phyloP scores from a whole-genome alignment of 257 asterid genomes.

The Nicotiana paniculata region DNA sequence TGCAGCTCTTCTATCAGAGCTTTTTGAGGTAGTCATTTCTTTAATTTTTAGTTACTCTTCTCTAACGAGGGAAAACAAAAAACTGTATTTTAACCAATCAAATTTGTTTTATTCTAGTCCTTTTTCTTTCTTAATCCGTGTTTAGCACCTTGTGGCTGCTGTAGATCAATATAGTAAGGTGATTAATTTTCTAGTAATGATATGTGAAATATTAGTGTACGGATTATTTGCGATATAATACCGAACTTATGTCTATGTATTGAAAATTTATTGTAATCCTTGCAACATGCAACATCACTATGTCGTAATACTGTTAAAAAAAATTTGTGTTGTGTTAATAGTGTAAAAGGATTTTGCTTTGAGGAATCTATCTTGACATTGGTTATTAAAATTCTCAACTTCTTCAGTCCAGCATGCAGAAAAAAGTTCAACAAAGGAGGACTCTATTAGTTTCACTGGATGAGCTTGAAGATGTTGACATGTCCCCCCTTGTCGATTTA shows the following conservation, averaged over 20 bases:
- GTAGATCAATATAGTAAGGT: not conserved
- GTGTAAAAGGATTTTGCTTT: not conserved
- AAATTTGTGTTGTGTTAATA: not conserved
- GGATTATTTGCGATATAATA: not conserved
- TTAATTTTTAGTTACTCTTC: not conserved
- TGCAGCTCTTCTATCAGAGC: constrained; percentile 15
- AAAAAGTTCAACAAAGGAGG: constrained; percentile 8
- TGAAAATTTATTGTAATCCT: not conserved
- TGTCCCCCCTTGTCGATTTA: constrained; percentile 19
- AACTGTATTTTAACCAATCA: not conserved
- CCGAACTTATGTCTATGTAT: not conserved
- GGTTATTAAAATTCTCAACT: not conserved
- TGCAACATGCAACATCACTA: not conserved
- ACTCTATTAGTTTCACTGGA: constrained; percentile 16
- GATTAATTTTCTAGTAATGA: not conserved
- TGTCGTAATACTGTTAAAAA: not conserved
- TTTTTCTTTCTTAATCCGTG: not conserved
- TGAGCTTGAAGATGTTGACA: constrained; percentile 20
- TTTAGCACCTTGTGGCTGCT: not conserved
- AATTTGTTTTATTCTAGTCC: not conserved
- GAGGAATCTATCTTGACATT: not conserved
- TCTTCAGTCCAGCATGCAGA: constrained; percentile 22
- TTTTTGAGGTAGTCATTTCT: constrained; percentile 17
- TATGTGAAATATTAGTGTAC: not conserved
- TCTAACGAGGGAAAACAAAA: not conserved